Conservation (phyloP, 345 rosid species). For the Arabis hirsuta region DNA sequence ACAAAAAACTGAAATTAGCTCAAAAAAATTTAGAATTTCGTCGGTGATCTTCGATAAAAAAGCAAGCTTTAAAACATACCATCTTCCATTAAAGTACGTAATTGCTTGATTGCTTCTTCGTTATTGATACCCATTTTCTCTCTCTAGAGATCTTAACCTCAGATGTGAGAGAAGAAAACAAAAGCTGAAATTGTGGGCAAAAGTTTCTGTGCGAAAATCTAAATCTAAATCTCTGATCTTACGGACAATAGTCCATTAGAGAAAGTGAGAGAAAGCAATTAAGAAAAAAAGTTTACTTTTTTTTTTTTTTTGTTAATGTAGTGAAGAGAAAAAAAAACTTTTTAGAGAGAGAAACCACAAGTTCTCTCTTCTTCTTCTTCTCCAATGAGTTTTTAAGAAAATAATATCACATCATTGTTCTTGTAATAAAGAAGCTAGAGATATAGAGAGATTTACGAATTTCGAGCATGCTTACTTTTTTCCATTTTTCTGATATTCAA, state of each 20-base stretch:
- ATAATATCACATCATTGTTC: background rate
- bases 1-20: background rate
- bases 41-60: conserved; percentile 38
- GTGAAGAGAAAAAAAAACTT: conserved; percentile 15
- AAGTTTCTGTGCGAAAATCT: conserved; percentile 34
- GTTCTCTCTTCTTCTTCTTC: conserved; percentile 17
- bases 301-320: background rate
- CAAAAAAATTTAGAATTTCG: conserved; percentile 22
- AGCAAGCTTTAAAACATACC: conserved; percentile 52
- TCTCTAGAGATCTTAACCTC: conserved; percentile 40
- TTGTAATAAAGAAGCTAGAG: background rate
- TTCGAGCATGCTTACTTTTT: conserved; percentile 23
- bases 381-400: background rate
- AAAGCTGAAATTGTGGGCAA: background rate
- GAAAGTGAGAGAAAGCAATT: conserved; percentile 4
- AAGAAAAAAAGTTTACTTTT: conserved; percentile 3
- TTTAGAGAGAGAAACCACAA: conserved; percentile 18
- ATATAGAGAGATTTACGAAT: background rate
- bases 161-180: conserved; percentile 5
- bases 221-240: conserved; percentile 37
- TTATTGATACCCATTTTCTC: conserved; percentile 54
- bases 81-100: conserved; percentile 69
- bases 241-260: conserved; percentile 33
- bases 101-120: conserved; percentile 76
- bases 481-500: conserved; percentile 3